Base-by-base conservation (phyloP, 2,329 filamentous ascomycete species). In the Scedosporium boydii region DNA sequence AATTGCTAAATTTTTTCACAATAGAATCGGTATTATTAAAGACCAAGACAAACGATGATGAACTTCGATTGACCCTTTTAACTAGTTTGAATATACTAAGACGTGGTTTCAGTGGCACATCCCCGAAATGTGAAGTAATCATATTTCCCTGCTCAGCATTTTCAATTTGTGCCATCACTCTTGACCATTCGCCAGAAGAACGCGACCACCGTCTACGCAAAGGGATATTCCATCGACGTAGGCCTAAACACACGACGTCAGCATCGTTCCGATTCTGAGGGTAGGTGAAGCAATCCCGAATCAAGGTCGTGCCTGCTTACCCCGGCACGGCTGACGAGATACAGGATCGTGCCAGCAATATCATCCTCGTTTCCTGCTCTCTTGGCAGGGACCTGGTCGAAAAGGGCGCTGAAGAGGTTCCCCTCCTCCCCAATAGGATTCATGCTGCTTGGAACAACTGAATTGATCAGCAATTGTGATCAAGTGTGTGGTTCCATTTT, bases 401-500 rank as follows among this genome's bases (percentile, higher is more conserved):
- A 72, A 2, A 73, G 65, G 1, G 67, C 62, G 51, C 68, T 70
- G 53, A 75, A 74, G 14, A 72, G 68, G 41, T 73, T 73, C 1
- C 68, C 70, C 16, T 69, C 69, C 44, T 70, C 66, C 3, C 70
- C 71, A 12, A 73, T 65, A 0, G 70, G 69, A 53, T 72, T 73
- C 71, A 73, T 73, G 16, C 70, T 71, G 63, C 70, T 73, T 1
- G 71, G 71, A 0, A 72, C 72, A 64, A 75, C 73, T 74, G 12
- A 6, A 53, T 53, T 23, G 23, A 18, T 53, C n/a, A 53, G 48
- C 23, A 23, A 23, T 23, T 3, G 23, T 23, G n/a, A 51, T 23
- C n/a, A 18, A 23, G 48, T 53, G 9, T 23, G 7, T 53, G n/a
- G n/a, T 18, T 57, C 21, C 26, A 4, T 48, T 18, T 23, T 18